Conservation (phyloP, 345 rosid species). For the Mallotus nudiflorus region DNA sequence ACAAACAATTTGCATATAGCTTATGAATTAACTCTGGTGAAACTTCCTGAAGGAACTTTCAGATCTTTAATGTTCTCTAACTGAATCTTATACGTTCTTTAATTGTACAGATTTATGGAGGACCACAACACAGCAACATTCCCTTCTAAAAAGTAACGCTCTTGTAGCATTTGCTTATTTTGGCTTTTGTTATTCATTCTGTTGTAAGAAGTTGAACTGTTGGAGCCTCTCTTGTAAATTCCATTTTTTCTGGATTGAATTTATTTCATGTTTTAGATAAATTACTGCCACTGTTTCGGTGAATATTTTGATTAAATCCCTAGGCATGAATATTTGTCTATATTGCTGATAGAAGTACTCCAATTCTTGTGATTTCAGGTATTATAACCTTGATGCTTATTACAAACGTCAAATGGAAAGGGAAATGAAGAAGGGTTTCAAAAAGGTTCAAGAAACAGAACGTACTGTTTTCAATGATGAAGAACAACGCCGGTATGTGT, state of each 20-base stretch:
- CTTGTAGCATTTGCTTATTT: constrained; percentile 5
- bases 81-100: constrained; percentile 8
- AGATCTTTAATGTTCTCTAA: background rate
- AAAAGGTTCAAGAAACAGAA: constrained; percentile 55
- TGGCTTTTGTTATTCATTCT: constrained; percentile 9
- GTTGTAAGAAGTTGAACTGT: background rate
- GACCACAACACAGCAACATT: constrained; percentile 97
- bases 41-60: background rate
- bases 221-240: background rate
- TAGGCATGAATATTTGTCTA: background rate
- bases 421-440: constrained; percentile 64
- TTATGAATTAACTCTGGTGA: background rate
- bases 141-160: constrained; percentile 88
- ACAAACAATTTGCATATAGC: constrained; percentile 4
- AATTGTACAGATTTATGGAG: constrained; percentile 80
- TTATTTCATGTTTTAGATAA: background rate
- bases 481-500: constrained; percentile 81
- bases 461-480: constrained; percentile 94
- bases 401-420: constrained; percentile 68
- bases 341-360: background rate
- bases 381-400: constrained; percentile 88
- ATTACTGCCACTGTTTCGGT: background rate
- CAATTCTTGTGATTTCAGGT: constrained; percentile 45
- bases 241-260: background rate
- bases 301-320: background rate